Percentiles rank a stretch among this genome's conserved stretches.
Evolutionary conservation across 2,329 filamentous ascomycete species (phyloP).

Genomic region (Hymenoscyphus scutula): DNA sequence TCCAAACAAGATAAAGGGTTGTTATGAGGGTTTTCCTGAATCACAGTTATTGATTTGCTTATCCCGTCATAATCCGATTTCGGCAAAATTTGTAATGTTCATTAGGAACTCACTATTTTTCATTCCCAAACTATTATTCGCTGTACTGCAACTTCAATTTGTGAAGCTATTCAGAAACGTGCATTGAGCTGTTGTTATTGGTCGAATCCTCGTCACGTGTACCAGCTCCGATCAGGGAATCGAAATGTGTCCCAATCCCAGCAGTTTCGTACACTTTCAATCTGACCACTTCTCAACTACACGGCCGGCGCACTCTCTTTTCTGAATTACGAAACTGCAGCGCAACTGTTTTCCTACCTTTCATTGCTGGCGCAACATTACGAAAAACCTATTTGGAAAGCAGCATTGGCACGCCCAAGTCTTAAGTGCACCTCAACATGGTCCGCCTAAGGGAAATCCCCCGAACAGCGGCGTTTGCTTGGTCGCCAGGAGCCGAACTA

Average conservation of each 20-base stretch:
- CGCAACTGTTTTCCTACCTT: constrained; percentile 9
- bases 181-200: not conserved
- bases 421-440: constrained; percentile 53
- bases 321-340: constrained; percentile 19
- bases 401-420: constrained; percentile 13
- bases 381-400: constrained; percentile 12
- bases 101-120: too few relatives aligned
- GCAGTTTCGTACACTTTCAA: constrained; percentile 8
- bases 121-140: too few relatives aligned
- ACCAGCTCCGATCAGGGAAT: not conserved
- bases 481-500: constrained; percentile 77
- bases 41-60: too few relatives aligned
- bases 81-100: too few relatives aligned
- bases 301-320: constrained; percentile 22
- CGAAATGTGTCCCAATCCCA: not conserved
- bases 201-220: not conserved
- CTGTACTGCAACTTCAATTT: too few relatives aligned
- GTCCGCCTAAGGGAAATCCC: constrained; percentile 95
- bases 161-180: not conserved
- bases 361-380: constrained; percentile 10
- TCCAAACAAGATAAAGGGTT: too few relatives aligned
- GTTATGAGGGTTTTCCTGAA: too few relatives aligned
- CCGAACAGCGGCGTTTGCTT: constrained; percentile 94
- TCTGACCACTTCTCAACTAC: constrained; percentile 10
- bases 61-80: too few relatives aligned